A percentile compares a stretch with the other conserved stretches of the same genome.
Evolutionary conservation across 257 asterid genomes (phyloP).

Genomic region (Cynanchum wilfordii): DNA sequence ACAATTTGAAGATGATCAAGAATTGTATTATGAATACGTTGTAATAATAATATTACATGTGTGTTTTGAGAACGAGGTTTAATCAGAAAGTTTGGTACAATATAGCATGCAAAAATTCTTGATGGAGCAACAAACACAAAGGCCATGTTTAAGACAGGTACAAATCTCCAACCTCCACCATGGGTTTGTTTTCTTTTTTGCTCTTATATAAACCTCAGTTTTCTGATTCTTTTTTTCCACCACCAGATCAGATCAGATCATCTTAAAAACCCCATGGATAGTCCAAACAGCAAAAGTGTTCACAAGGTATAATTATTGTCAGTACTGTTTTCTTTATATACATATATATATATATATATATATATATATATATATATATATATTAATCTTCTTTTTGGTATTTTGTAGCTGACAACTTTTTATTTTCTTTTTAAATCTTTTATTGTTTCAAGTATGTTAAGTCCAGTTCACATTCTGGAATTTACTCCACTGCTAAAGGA

Average conservation of each 20-base stretch:
- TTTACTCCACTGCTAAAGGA: slow-evolving; percentile 21
- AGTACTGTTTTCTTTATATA: not conserved
- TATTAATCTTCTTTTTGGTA: not conserved
- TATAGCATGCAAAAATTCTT: slow-evolving; percentile 12
- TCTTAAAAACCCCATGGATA: slow-evolving; percentile 15
- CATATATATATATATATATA: too few species aligned
- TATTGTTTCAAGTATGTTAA: slow-evolving; percentile 6
- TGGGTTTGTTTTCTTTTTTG: not conserved
- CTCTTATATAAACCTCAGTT: slow-evolving; percentile 10
- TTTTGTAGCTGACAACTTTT: not conserved
- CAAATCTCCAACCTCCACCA: slow-evolving; percentile 29
- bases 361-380: not conserved
- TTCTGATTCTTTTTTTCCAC: not conserved
- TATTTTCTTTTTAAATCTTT: not conserved
- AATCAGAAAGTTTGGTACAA: slow-evolving; percentile 34
- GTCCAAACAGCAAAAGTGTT: slow-evolving; percentile 25
- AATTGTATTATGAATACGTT: not conserved
- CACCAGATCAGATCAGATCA: not conserved
- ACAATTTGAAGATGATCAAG: not conserved
- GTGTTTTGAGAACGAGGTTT: slow-evolving; percentile 26
- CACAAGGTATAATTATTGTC: slow-evolving; percentile 18
- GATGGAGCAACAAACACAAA: slow-evolving; percentile 25
- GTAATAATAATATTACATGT: not conserved
- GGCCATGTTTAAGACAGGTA: slow-evolving; percentile 19
- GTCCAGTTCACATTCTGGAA: slow-evolving; percentile 21